These are phyloP conservation scores for baker's yeast (Saccharomyces cerevisiae) DNA, from an alignment of 805 yeast genomes.

Conservation along the genomic window DNA sequence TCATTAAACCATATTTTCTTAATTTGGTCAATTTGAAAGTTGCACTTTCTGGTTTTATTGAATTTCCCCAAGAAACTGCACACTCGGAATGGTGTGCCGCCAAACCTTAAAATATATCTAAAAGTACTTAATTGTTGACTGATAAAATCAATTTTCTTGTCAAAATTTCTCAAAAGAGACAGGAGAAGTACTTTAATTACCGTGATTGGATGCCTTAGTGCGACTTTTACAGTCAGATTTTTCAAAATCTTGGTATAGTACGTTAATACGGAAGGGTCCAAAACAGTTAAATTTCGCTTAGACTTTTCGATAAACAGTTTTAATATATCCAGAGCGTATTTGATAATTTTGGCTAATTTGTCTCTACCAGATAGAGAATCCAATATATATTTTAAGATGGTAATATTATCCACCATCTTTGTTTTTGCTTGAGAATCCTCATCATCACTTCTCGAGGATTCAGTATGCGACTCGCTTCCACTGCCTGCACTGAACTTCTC, in stretches of 20 bases:
- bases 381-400: constrained; percentile 44
- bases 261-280: constrained; percentile 22
- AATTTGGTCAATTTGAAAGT: constrained; percentile 10
- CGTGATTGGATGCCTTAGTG: constrained; percentile 13
- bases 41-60: constrained; percentile 2
- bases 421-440: neutral
- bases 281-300: constrained; percentile 24
- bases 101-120: constrained; percentile 63
- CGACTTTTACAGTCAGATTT: constrained; percentile 7
- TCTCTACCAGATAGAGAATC: constrained; percentile 61
- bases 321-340: constrained; percentile 49
- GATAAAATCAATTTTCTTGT: constrained; percentile 33
- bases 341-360: constrained; percentile 56
- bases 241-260: constrained; percentile 20
- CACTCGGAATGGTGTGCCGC: constrained; percentile 57
- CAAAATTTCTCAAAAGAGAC: constrained; percentile 13
- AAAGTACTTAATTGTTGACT: constrained; percentile 43
- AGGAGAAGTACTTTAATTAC: constrained; percentile 10
- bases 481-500: neutral
- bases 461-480: neutral
- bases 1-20: constrained; percentile 35
- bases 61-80: constrained; percentile 33
- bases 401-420: constrained; percentile 24
- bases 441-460: neutral
- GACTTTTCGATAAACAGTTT: constrained; percentile 39